These are phyloP conservation scores for Solanum arcanum DNA, from an alignment of 257 asterid species.

Conservation along the genomic window DNA sequence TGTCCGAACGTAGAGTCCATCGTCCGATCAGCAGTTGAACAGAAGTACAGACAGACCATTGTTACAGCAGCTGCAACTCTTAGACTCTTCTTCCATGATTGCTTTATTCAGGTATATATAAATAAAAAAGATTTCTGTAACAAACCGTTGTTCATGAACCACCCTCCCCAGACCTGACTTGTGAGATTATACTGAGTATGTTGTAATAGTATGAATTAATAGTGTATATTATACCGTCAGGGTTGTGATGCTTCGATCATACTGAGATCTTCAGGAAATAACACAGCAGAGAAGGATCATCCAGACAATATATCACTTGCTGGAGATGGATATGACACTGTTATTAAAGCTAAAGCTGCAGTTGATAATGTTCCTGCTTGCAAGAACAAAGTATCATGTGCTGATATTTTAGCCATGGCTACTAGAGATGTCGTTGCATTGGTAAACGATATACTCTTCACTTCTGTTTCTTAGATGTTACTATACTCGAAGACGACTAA, in stretches of 20 bases:
- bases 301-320: slow-evolving; percentile 79
- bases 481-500: background rate
- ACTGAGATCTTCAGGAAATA: slow-evolving; percentile 26
- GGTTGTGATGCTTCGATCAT: slow-evolving; percentile 83
- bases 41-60: slow-evolving; percentile 53
- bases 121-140: background rate
- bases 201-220: background rate
- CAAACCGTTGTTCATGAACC: background rate
- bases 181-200: background rate
- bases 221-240: slow-evolving; percentile 3
- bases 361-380: slow-evolving; percentile 60
- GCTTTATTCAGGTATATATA: slow-evolving; percentile 44
- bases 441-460: slow-evolving; percentile 18
- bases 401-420: slow-evolving; percentile 77
- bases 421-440: slow-evolving; percentile 60
- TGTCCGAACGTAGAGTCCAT: slow-evolving; percentile 68
- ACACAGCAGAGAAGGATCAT: slow-evolving; percentile 74
- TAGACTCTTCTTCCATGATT: slow-evolving; percentile 81
- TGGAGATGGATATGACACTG: slow-evolving; percentile 82
- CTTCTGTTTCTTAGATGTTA: background rate
- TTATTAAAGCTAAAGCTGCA: slow-evolving; percentile 63
- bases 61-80: slow-evolving; percentile 83
- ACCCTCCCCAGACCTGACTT: background rate
- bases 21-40: slow-evolving; percentile 56
- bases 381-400: slow-evolving; percentile 71